Evolutionary conservation across 106 monocot species (phyloP).

Genomic region (Xerophyta viscosa): DNA sequence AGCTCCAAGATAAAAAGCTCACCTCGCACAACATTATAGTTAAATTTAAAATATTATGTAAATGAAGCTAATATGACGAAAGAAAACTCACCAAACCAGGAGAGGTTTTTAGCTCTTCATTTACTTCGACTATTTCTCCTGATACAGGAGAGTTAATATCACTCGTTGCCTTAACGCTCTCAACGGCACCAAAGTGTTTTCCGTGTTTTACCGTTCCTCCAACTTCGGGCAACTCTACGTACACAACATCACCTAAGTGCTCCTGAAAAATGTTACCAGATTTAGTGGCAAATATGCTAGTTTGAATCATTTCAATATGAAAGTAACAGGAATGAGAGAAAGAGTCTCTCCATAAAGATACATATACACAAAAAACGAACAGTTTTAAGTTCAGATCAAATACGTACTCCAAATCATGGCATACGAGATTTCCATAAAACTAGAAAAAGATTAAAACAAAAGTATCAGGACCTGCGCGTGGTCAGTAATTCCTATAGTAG

Average conservation of each 20-base stretch:
- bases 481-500: conserved; percentile 90
- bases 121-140: conserved; percentile 79
- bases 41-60: too few species aligned
- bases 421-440: too few species aligned
- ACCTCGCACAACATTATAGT: too few species aligned
- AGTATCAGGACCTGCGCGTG: conserved; percentile 71
- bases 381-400: too few species aligned
- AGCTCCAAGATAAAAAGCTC: too few species aligned
- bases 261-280: conserved; percentile 36
- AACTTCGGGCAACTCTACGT: conserved; percentile 87
- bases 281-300: too few species aligned
- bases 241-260: conserved; percentile 97
- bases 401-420: too few species aligned
- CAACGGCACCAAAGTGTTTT: conserved; percentile 84
- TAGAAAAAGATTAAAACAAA: neutral
- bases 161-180: conserved; percentile 97
- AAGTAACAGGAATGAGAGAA: too few species aligned
- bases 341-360: too few species aligned
- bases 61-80: neutral
- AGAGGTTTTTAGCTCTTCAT: conserved; percentile 47
- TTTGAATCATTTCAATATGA: too few species aligned
- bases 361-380: too few species aligned
- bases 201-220: conserved; percentile 57
- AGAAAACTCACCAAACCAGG: conserved; percentile 77
- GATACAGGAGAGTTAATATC: conserved; percentile 86